Evolutionary conservation across 768 basidiomycete genomes (phyloP), one percentile per base, ranked within the genome.

Genomic region (Tylopilus plumbeoviolaceoides): DNA sequence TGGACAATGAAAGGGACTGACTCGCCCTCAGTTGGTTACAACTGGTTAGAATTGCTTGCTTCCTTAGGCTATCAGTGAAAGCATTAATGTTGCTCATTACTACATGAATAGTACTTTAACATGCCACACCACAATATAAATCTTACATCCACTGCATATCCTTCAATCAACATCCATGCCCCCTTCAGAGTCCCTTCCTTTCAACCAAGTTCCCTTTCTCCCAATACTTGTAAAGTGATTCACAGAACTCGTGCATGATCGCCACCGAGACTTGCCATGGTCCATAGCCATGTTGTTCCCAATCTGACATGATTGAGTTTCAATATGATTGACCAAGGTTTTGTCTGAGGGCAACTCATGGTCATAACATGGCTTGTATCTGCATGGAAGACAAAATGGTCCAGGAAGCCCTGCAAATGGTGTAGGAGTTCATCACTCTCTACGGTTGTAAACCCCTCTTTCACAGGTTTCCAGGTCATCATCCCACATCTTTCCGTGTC

Each of bases 231-330:
- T 83, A 77, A 27, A 82, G 55, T 0, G 77, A 75, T 5, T 74
- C 69, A 10, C 78, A 70, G 35, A 91, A 73, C 60, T 87, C 79
- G 18, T 80, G 74, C 18, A 85, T 88, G 7, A 91, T 69, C 0
- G 89, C 89, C 20, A 68, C 65, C 15, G 76, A 77, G 6, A 91
- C 71, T 2, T 74, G 85, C 73, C 83, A 78, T 1, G 89, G 83
- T n/a, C n/a, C n/a, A n/a, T n/a, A 3, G 90, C 86, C 0, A 89
- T 86, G 61, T 91, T 91, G n/a, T n/a, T n/a, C 14, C 89, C 89
- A 55, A 91, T 89, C 52, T 89, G 87, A 10, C 38, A 42, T 15
- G 48, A 41, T 48, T 53, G 7, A 52, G 55, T 36, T 31, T 12
- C 2, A 11, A 49, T 33, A 35, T 30, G 44, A 21, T 42, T 15